These are phyloP conservation scores for Ophiostoma pallidulum DNA, from an alignment of 2,329 filamentous ascomycete genomes.

Conservation along the genomic window DNA sequence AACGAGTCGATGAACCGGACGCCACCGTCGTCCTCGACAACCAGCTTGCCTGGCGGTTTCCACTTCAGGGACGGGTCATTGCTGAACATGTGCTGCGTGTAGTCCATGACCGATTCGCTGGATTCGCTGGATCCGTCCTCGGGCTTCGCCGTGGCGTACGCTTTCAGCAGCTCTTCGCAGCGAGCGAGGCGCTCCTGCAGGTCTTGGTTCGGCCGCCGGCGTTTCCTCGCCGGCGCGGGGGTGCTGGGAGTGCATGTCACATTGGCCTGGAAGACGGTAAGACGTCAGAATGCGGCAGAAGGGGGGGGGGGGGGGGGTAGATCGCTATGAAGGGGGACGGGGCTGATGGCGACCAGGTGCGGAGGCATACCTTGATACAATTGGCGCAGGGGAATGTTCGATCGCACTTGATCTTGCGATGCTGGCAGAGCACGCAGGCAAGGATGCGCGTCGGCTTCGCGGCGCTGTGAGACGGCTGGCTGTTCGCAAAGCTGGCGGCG, in stretches of 20 bases:
- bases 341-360: too few relatives aligned
- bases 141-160: constrained; percentile 37
- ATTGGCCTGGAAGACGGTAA: constrained; percentile 37
- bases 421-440: constrained; percentile 49
- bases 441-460: constrained; percentile 37
- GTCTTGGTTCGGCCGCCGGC: constrained; percentile 50
- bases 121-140: constrained; percentile 18
- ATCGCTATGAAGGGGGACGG: not conserved
- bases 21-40: constrained; percentile 45
- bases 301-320: not conserved
- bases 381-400: constrained; percentile 50
- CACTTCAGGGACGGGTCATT: constrained; percentile 29
- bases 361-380: constrained; percentile 43
- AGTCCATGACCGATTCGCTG: too few relatives aligned
- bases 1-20: constrained; percentile 49
- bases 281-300: not conserved
- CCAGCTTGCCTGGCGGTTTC: constrained; percentile 42
- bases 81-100: constrained; percentile 15
- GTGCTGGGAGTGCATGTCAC: constrained; percentile 51
- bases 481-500: constrained; percentile 2
- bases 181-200: constrained; percentile 50
- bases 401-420: constrained; percentile 55
- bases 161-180: constrained; percentile 49
- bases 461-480: not conserved
- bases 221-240: constrained; percentile 50